Conservation (phyloP, 805 yeast genomes). For the Teunomyces gatunensis region DNA sequence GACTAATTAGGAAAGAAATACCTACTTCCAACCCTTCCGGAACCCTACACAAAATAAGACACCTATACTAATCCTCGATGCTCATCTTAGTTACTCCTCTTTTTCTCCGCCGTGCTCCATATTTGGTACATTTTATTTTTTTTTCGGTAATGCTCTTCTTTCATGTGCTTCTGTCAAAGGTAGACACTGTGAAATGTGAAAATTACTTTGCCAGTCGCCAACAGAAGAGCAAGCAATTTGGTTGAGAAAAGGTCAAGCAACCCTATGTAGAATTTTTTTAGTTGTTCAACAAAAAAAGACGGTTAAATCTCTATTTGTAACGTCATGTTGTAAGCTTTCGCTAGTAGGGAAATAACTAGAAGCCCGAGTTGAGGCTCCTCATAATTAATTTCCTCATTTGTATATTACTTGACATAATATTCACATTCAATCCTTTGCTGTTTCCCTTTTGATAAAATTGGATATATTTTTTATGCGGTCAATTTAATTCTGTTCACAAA, state of each 20-base stretch:
- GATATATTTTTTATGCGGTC: neutral
- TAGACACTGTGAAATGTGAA: neutral
- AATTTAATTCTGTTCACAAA: neutral
- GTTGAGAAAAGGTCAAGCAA: neutral
- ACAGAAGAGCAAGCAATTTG: neutral
- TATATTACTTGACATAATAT: neutral
- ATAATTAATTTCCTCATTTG: constrained; percentile 2
- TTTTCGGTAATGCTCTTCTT: neutral
- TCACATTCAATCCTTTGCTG: neutral
- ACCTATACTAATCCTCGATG: neutral
- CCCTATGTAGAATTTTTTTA: neutral
- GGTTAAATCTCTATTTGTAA: neutral
- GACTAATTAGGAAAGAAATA: constrained; percentile 1
- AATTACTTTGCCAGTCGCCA: neutral
- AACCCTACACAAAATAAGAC: neutral
- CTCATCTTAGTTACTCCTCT: neutral
- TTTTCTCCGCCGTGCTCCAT: neutral
- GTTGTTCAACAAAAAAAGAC: neutral
- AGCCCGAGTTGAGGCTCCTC: neutral
- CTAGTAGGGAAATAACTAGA: neutral
- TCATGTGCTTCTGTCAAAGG: neutral
- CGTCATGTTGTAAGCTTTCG: neutral
- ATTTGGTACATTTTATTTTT: neutral
- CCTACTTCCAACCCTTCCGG: neutral
- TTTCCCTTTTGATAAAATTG: neutral